Conservation (phyloP, 2,329 filamentous ascomycete species). For the Phialophora verrucosa region DNA sequence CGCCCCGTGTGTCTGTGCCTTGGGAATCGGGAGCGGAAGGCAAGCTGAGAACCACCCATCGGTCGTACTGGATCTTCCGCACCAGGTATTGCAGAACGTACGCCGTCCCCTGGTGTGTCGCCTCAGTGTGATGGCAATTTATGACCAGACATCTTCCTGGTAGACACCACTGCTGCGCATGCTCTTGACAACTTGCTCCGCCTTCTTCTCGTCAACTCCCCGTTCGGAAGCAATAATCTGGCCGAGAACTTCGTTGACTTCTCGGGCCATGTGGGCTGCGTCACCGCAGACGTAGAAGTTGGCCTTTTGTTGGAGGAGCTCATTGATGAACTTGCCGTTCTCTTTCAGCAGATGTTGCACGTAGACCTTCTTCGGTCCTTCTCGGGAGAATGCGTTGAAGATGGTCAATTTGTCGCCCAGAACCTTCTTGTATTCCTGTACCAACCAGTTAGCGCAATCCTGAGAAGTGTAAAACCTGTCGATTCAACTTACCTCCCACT, state of each 20-base stretch:
- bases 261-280: conserved; percentile 94
- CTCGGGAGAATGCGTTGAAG: conserved; percentile 93
- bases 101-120: neutral
- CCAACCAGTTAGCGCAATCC: conserved; percentile 33
- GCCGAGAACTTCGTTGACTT: conserved; percentile 84
- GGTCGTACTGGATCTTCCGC: neutral
- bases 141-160: conserved; percentile 80
- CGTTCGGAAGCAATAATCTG: conserved; percentile 87
- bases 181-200: conserved; percentile 93
- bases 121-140: conserved; percentile 31
- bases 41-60: neutral
- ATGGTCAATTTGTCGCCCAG: conserved; percentile 90
- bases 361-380: conserved; percentile 86
- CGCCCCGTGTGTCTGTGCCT: neutral
- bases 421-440: conserved; percentile 77
- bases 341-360: conserved; percentile 93
- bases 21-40: neutral
- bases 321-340: conserved; percentile 80
- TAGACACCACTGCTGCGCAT: conserved; percentile 96
- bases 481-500: conserved; percentile 79
- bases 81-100: neutral
- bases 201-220: conserved; percentile 81
- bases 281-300: conserved; percentile 99
- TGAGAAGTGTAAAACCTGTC: conserved; percentile 3
- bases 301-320: conserved; percentile 79